These are phyloP conservation scores for Globisporangium iwayamae DNA, from an alignment of 352 stramenopile species.

Conservation along the genomic window DNA sequence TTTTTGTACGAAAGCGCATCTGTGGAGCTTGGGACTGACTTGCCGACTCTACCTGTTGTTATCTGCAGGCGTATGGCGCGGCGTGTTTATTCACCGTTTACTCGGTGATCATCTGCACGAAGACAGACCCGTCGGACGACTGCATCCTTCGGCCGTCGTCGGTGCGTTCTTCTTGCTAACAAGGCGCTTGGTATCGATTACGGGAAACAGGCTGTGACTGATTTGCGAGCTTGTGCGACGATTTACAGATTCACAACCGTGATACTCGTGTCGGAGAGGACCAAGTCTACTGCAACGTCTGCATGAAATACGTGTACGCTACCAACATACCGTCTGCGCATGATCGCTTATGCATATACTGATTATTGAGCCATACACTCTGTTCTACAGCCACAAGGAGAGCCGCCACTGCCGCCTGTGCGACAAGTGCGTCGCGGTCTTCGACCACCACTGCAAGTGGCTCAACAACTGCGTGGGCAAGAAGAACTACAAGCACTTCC, in stretches of 20 bases:
- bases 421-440: constrained; percentile 94
- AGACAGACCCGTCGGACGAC: constrained; percentile 75
- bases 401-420: constrained; percentile 94
- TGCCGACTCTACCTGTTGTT: not conserved
- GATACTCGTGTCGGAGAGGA: constrained; percentile 28
- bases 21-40: not conserved
- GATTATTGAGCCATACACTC: not conserved
- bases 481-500: constrained; percentile 84
- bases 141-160: constrained; percentile 59
- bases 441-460: constrained; percentile 98
- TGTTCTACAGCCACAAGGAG: constrained; percentile 59
- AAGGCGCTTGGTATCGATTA: too few species aligned
- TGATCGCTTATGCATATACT: too few species aligned
- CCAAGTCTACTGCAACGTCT: constrained; percentile 86
- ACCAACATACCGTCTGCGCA: too few species aligned
- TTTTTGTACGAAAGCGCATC: not conserved
- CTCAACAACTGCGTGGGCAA: constrained; percentile 95
- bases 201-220: not conserved
- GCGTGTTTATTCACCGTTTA: constrained; percentile 49
- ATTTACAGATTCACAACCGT: constrained; percentile 13
- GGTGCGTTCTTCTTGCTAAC: constrained; percentile 27
- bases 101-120: constrained; percentile 58
- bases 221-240: not conserved
- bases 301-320: constrained; percentile 80
- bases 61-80: constrained; percentile 35